Evolutionary conservation across 169 alveolate genomes (phyloP), one percentile per base, ranked within the genome.

Genomic region (Eimeria tenella): DNA sequence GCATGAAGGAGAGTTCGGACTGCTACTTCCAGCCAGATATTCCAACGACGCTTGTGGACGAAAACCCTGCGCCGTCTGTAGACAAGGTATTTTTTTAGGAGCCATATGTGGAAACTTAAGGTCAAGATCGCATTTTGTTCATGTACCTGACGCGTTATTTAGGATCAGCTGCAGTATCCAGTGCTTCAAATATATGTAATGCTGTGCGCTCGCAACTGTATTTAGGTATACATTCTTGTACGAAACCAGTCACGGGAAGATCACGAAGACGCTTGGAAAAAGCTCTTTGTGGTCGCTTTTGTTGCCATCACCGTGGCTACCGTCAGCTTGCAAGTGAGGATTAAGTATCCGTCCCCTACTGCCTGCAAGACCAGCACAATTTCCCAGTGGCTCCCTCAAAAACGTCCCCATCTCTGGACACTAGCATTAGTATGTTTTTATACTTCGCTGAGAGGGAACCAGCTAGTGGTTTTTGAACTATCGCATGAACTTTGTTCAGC

Each of bases 241-340:
- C 49, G 62, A 42, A 49, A 77, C 65, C 87, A 77, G n/a, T 17
- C 62, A 7, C 87, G 49, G 52, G 50, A 53, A 8, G 62, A 77
- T 58, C 68, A 77, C 50, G 87, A 77, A 77, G 87, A 53, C 1
- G 87, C 87, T 50, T 77, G 87, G 87, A 77, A 77, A 58, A 77
- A 77, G 68, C 65, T 77, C 25, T 77, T 77, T n/a, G 65, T 77
- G 50, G 68, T 77, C 5, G 87, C 87, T 60, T 77, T 77, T 53
- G 87, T 77, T 77, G 87, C 87, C 25, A 53, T 77, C 87, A 52
- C 50, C 42, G 68, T 77, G n/a, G 87, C 87, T 53, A 77, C 87
- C 10, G 87, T 21, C 65, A 77, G 87, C 68, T 19, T 77, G 70
- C 87, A 77, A 19, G 87, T 77, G 87, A 77, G 87, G 23, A 4